Percentiles rank a stretch among this genome's conserved stretches.
phyloP scores from a whole-genome alignment of 495 filamentous ascomycete species.

The Aspergillus hancockii region DNA sequence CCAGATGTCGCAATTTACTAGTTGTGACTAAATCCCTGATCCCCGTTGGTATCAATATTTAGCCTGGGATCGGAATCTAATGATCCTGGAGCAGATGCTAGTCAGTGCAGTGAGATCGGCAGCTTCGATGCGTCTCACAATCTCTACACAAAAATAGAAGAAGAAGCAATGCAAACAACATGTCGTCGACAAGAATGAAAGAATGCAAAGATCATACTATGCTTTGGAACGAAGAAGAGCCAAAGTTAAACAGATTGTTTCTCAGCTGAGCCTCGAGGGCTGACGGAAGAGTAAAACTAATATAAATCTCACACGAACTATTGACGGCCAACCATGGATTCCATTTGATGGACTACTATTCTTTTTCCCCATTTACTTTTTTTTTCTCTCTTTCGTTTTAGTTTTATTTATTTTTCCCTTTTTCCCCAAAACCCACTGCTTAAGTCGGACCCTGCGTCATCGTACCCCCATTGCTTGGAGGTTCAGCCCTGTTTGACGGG shows the following conservation, averaged over 20 bases:
- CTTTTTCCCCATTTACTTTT: background rate
- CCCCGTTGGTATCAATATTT: background rate
- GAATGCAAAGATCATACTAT: background rate
- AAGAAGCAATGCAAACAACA: background rate
- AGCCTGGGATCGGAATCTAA: conserved; percentile 17
- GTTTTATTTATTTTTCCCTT: background rate
- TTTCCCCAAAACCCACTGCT: background rate
- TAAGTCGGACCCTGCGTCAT: conserved; percentile 1
- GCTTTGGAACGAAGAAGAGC: background rate
- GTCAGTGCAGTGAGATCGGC: conserved; percentile 6
- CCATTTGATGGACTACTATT: background rate
- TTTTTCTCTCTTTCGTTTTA: background rate
- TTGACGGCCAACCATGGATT: background rate
- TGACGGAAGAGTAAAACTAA: background rate
- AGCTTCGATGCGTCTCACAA: conserved; percentile 4
- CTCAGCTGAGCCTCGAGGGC: background rate
- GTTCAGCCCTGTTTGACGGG: background rate
- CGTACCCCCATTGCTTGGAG: background rate
- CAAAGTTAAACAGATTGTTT: background rate
- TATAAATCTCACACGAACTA: background rate
- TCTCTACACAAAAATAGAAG: background rate
- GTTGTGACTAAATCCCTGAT: background rate
- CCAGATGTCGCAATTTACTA: conserved; percentile 1
- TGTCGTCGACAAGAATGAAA: background rate
- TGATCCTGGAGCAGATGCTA: conserved; percentile 17